These are phyloP conservation scores for Termitomyces sp. DNA, from an alignment of 768 basidiomycete species.

Conservation along the genomic window DNA sequence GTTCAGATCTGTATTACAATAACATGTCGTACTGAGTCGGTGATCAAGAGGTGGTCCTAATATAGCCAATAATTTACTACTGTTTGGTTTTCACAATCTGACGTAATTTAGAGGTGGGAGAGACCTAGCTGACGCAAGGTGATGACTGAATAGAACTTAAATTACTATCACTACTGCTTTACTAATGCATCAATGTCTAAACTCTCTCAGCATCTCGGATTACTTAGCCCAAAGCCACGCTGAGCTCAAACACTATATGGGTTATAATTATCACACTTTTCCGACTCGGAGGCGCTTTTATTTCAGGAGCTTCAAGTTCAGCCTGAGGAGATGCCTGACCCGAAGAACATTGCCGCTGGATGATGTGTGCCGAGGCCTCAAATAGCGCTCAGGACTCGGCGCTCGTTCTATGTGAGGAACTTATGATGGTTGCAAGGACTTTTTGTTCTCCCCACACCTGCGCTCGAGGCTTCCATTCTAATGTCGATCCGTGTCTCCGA, in stretches of 20 bases:
- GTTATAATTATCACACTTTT: not conserved
- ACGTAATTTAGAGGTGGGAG: no score
- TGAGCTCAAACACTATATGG: no score
- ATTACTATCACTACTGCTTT: no score
- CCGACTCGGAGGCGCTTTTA: not conserved
- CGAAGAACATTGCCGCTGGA: not conserved
- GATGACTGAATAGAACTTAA: no score
- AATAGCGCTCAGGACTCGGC: not conserved
- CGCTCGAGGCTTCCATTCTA: not conserved
- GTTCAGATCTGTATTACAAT: no score
- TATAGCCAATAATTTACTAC: no score
- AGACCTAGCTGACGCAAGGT: no score
- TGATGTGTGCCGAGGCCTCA: not conserved
- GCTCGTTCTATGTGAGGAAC: not conserved
- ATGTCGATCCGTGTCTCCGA: not conserved
- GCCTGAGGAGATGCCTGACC: not conserved
- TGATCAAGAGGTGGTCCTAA: no score
- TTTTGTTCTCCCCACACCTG: not conserved
- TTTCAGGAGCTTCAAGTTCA: not conserved
- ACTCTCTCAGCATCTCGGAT: not conserved
- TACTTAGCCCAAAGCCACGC: not conserved
- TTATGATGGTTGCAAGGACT: not conserved
- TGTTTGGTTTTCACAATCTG: no score
- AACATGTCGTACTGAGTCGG: no score
- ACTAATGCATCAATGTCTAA: no score